Evolutionary conservation across 2,329 filamentous ascomycete species (phyloP), one percentile per base, ranked within the genome.

Genomic region (Lojkania enalia): DNA sequence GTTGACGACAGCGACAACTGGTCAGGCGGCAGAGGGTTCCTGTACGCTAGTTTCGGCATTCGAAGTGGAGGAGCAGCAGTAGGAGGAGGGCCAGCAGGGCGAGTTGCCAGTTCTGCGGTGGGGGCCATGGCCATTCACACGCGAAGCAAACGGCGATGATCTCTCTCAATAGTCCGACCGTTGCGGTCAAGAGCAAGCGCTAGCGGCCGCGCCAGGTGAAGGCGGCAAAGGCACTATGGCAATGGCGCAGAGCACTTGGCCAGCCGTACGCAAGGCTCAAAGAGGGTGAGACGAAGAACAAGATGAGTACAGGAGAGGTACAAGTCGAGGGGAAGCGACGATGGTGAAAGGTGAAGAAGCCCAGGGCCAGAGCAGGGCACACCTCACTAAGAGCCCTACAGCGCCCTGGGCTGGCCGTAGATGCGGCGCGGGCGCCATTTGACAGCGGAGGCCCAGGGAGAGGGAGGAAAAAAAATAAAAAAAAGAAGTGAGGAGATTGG

Each of bases 21-120:
- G 30, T 61, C 54, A 43, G 57, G 33, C 39, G 60, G 62, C 45
- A 63, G 38, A 27, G 54, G 58, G 41, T 62, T 67, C 49, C 64
- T 63, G 50, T 67, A 67, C 32, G 59, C 60, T 45, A 69, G 55
- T 48, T 61, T 67, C 35, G 66, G 66, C 20, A 69, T 63, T 44
- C 65, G 63, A n/a, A 27, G n/a, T 16, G 25, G 39, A 40, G 43
- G 38, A 18, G 41, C 29, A 13, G 32, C 33, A 44, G 54, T 52
- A 49, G 57, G 39, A n/a, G n/a, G n/a, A n/a, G n/a, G n/a, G n/a
- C n/a, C n/a, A n/a, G n/a, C n/a, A n/a, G n/a, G n/a, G 38, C 57
- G 58, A 33, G 57, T 49, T 57, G 57, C 58, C 51, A 59, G 46
- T 46, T 61, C 55, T 54, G 56, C 48, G 44, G 42, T 51, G 43